Conservation (phyloP, 352 stramenopile species). For the Globisporangium echinulatum region DNA sequence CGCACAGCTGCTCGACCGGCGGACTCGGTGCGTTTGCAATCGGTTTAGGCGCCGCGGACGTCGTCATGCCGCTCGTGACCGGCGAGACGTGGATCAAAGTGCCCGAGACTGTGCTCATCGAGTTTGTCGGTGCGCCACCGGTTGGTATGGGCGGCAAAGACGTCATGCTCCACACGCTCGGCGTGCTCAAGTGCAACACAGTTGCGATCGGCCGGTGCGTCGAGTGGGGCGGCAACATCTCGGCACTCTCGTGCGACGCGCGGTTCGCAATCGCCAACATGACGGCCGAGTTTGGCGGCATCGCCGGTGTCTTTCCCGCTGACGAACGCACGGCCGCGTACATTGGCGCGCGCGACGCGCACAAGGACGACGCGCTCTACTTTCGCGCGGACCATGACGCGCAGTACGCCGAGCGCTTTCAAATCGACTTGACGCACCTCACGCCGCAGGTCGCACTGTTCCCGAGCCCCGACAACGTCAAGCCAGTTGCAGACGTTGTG, state of each 20-base stretch:
- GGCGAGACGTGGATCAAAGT: constrained; percentile 87
- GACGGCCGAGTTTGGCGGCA: constrained; percentile 81
- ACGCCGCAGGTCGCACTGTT: constrained; percentile 73
- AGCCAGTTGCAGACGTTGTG: constrained; percentile 52
- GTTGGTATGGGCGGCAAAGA: constrained; percentile 81
- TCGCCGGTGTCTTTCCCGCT: constrained; percentile 76
- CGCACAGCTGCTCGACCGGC: constrained; percentile 71
- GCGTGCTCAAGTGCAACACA: constrained; percentile 83
- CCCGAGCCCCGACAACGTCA: constrained; percentile 76
- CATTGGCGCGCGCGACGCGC: constrained; percentile 60
- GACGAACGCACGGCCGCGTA: constrained; percentile 75
- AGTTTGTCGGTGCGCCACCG: constrained; percentile 63
- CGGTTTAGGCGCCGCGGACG: constrained; percentile 65
- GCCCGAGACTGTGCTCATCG: constrained; percentile 79
- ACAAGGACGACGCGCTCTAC: constrained; percentile 79
- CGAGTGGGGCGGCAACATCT: constrained; percentile 79
- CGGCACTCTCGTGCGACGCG: constrained; percentile 66
- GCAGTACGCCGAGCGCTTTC: constrained; percentile 63
- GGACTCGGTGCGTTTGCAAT: constrained; percentile 77
- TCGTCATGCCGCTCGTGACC: constrained; percentile 82
- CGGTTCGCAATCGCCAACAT: constrained; percentile 86
- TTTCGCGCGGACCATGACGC: constrained; percentile 74
- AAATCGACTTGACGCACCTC: constrained; percentile 67
- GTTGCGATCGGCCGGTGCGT: constrained; percentile 73
- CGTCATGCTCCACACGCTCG: constrained; percentile 83